Percentiles rank a stretch among this genome's conserved stretches.
Conservation (phyloP, 495 filamentous ascomycete genomes). For the Tricharina praecox region DNA sequence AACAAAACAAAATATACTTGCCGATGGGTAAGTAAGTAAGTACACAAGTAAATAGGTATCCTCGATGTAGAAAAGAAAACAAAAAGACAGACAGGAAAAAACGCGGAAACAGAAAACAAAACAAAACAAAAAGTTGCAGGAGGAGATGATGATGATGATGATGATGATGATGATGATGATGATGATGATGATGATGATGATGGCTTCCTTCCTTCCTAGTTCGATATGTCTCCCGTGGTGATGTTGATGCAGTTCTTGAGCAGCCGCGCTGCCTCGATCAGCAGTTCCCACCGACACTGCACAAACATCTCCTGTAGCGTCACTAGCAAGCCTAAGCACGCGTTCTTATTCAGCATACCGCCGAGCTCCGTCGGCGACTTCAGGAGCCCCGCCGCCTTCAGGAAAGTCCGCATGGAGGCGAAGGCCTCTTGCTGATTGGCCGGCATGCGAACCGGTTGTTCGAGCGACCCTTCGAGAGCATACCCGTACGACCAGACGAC, state of each 20-base stretch:
- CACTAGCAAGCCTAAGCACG: constrained; percentile 65
- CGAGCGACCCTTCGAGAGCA: constrained; percentile 67
- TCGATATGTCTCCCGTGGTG: constrained; percentile 5
- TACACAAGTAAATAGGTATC: no score
- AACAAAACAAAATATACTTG: no score
- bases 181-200: no score
- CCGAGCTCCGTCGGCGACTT: constrained; percentile 68
- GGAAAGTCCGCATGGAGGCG: constrained; percentile 61
- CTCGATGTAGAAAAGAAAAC: no score
- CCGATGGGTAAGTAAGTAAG: no score
- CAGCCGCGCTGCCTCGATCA: constrained; percentile 68
- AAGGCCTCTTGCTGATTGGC: constrained; percentile 46
- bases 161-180: no score
- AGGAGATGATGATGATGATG: no score
- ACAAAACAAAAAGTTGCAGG: no score
- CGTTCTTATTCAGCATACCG: constrained; percentile 57
- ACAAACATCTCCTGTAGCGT: constrained; percentile 66
- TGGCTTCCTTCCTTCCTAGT: no score
- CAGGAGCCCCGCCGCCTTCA: constrained; percentile 56
- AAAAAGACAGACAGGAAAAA: no score
- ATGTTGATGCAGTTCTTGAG: constrained; percentile 63
- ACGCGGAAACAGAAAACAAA: no score
- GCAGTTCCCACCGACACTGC: constrained; percentile 75
- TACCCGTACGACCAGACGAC: constrained; percentile 94
- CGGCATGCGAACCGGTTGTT: constrained; percentile 35